These are phyloP conservation scores for Russula abietina DNA, from an alignment of 768 basidiomycete species.

Conservation along the genomic window DNA sequence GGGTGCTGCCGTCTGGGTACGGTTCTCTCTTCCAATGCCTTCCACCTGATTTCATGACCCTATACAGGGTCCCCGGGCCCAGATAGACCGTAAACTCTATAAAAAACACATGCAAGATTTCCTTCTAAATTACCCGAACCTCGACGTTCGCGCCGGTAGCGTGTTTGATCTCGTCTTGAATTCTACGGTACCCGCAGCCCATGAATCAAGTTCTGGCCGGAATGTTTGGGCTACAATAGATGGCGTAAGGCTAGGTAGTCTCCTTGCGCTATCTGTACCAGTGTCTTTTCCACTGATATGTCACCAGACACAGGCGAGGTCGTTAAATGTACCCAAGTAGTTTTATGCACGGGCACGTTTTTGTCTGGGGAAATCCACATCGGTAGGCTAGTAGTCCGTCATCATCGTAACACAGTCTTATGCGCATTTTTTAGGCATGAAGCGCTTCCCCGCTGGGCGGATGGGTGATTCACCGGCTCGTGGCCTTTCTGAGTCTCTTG, in stretches of 20 bases:
- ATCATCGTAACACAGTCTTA: neutral
- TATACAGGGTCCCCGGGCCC: slow-evolving; percentile 78
- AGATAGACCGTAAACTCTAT: slow-evolving; percentile 82
- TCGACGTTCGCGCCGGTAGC: slow-evolving; percentile 64
- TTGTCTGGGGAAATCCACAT: slow-evolving; percentile 89
- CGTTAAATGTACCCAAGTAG: slow-evolving; percentile 72
- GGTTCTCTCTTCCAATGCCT: slow-evolving; percentile 24
- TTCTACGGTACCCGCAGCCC: slow-evolving; percentile 30
- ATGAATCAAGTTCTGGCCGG: slow-evolving; percentile 27
- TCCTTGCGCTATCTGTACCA: neutral
- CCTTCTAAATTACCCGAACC: slow-evolving; percentile 57
- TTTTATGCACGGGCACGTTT: slow-evolving; percentile 89
- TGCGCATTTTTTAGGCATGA: slow-evolving; percentile 44
- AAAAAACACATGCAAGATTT: slow-evolving; percentile 73
- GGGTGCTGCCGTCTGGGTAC: slow-evolving; percentile 85
- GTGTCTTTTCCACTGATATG: slow-evolving; percentile 1
- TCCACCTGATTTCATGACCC: neutral
- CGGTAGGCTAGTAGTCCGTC: slow-evolving; percentile 37
- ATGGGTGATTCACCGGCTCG: slow-evolving; percentile 64
- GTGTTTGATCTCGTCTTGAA: slow-evolving; percentile 76
- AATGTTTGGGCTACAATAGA: slow-evolving; percentile 46
- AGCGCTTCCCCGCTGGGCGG: slow-evolving; percentile 71
- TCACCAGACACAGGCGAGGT: slow-evolving; percentile 63
- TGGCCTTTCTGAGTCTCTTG: slow-evolving; percentile 72
- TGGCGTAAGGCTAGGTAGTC: slow-evolving; percentile 64